Evolutionary conservation across 2,329 filamentous ascomycete species (phyloP).

Genomic region (Chrysoporthe cubensis): DNA sequence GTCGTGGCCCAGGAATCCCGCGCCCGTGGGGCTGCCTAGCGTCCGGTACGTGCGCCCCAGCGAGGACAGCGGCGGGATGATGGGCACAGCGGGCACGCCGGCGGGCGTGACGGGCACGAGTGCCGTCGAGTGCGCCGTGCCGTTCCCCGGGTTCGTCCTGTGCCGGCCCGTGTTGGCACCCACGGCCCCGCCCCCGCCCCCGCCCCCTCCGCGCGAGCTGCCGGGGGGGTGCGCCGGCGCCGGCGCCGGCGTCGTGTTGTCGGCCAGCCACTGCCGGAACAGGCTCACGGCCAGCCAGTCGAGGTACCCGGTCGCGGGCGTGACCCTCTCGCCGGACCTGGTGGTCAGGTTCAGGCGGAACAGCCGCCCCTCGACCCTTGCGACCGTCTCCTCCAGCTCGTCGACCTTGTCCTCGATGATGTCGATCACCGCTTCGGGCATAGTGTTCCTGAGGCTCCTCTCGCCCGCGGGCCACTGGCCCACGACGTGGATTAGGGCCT

Average conservation of each 20-base stretch:
- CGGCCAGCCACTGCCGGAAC: conserved; percentile 91
- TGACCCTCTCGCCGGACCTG: conserved; percentile 79
- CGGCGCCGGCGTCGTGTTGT: conserved; percentile 79
- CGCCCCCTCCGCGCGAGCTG: conserved; percentile 23
- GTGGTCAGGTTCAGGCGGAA: conserved; percentile 82
- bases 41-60: conserved; percentile 77
- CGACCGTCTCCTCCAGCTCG: conserved; percentile 82
- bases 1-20: conserved; percentile 77
- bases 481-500: conserved; percentile 91
- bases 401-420: conserved; percentile 95
- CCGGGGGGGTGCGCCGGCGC: conserved; percentile 44
- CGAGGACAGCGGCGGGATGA: conserved; percentile 56
- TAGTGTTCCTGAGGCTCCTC: conserved; percentile 72
- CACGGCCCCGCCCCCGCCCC: conserved; percentile 11
- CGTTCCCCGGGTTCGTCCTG: conserved; percentile 29
- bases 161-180: conserved; percentile 27
- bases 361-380: conserved; percentile 77
- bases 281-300: conserved; percentile 88
- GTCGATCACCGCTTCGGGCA: conserved; percentile 79
- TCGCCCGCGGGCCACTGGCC: conserved; percentile 89
- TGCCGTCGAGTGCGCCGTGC: conserved; percentile 23
- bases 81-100: conserved; percentile 13
- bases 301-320: conserved; percentile 76
- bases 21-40: conserved; percentile 65
- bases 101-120: conserved; percentile 12